These are phyloP conservation scores for Beauveria medogensis DNA, from an alignment of 2,329 filamentous ascomycete species.

Conservation along the genomic window DNA sequence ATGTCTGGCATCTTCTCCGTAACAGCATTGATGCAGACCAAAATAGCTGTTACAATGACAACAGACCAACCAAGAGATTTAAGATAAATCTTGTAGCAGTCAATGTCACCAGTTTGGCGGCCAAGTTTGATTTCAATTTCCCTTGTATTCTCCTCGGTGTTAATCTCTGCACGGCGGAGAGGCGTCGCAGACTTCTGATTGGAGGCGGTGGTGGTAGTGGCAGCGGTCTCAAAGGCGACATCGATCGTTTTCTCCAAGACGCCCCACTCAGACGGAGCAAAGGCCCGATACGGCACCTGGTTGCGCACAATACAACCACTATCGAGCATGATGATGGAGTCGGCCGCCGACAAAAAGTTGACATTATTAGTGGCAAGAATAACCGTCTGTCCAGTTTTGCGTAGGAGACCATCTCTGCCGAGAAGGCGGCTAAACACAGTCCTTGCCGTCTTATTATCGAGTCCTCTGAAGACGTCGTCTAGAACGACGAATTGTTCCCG, in stretches of 20 bases:
- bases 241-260: conserved; percentile 9
- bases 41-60: conserved; percentile 13
- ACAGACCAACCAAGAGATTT: conserved; percentile 19
- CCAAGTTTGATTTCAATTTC: conserved; percentile 18
- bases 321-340: conserved; percentile 20
- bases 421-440: conserved; percentile 35
- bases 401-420: conserved; percentile 32
- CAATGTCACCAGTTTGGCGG: conserved; percentile 21
- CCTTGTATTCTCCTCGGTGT: not conserved
- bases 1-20: conserved; percentile 21
- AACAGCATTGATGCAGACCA: conserved; percentile 11
- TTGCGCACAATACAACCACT: conserved; percentile 16
- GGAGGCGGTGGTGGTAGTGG: too few relatives aligned
- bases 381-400: conserved; percentile 28
- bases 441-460: conserved; percentile 36
- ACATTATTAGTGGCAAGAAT: conserved; percentile 34
- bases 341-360: conserved; percentile 18
- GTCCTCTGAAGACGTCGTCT: conserved; percentile 38
- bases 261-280: conserved; percentile 15
- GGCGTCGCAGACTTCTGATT: not conserved
- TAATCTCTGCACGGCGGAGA: not conserved
- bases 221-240: not conserved
- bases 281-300: conserved; percentile 17
- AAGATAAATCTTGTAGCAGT: conserved; percentile 23
- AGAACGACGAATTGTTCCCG: conserved; percentile 31